Conservation (phyloP, 2,329 filamentous ascomycete genomes). For the Ilyonectria robusta region DNA sequence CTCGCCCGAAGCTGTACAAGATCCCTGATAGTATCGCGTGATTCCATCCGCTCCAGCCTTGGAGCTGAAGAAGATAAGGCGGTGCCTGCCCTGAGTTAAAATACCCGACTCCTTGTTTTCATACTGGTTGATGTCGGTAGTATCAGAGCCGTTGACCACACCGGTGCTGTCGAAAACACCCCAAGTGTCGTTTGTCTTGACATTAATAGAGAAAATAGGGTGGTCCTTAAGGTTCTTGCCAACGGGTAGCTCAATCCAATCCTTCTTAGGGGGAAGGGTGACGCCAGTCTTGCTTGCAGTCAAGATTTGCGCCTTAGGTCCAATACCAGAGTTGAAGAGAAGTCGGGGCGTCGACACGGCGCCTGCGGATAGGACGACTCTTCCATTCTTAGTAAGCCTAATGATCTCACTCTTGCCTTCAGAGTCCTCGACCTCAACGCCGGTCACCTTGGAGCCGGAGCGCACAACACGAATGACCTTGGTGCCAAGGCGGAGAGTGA, state of each 20-base stretch:
- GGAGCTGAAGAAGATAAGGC: conserved; percentile 69
- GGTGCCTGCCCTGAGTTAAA: conserved; percentile 74
- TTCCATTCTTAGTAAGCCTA: conserved; percentile 71
- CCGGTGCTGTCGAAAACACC: conserved; percentile 56
- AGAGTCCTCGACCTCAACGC: conserved; percentile 72
- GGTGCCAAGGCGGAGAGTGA: conserved; percentile 75
- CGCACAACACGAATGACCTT: conserved; percentile 77
- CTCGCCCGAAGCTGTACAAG: conserved; percentile 73
- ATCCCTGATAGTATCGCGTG: conserved; percentile 76
- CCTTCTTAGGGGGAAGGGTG: conserved; percentile 62
- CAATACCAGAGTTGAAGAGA: conserved; percentile 72
- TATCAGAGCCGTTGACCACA: conserved; percentile 60
- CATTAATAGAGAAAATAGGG: conserved; percentile 54
- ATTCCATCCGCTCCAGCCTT: conserved; percentile 71
- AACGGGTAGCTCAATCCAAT: conserved; percentile 71
- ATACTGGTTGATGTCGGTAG: conserved; percentile 76
- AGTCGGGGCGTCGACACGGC: conserved; percentile 78
- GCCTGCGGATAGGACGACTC: conserved; percentile 77
- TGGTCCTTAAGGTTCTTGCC: conserved; percentile 71
- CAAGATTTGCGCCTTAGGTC: conserved; percentile 70
- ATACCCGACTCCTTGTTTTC: conserved; percentile 68
- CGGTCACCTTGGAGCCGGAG: conserved; percentile 71
- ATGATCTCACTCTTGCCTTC: conserved; percentile 68
- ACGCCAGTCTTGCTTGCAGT: conserved; percentile 65
- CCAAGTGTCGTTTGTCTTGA: conserved; percentile 39